Conservation (phyloP, 2,329 filamentous ascomycete genomes). For the Clarireedia hainanense region DNA sequence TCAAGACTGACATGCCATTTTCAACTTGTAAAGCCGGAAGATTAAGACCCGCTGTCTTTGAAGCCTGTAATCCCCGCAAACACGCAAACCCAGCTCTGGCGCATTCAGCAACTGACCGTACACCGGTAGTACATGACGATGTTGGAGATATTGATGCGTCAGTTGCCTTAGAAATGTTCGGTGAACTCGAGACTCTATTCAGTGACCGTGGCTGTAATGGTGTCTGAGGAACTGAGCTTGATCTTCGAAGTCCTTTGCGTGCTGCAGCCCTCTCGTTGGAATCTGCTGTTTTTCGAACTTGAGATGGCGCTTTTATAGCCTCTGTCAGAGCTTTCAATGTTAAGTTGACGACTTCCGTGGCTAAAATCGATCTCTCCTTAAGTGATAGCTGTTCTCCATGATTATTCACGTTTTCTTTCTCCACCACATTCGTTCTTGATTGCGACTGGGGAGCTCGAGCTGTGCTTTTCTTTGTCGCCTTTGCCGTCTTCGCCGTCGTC, state of each 20-base stretch:
- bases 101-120: conserved; percentile 47
- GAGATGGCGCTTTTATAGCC: conserved; percentile 44
- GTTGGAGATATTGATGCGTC: conserved; percentile 32
- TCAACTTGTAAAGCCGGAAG: conserved; percentile 63
- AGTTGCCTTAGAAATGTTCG: conserved; percentile 40
- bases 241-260: conserved; percentile 41
- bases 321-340: conserved; percentile 63
- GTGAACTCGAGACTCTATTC: conserved; percentile 53
- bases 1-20: conserved; percentile 61
- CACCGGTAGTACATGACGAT: conserved; percentile 25
- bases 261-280: conserved; percentile 33
- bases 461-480: conserved; percentile 4
- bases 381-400: conserved; percentile 36
- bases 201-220: conserved; percentile 54
- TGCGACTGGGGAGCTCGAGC: conserved; percentile 15
- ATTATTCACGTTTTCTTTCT: conserved; percentile 15
- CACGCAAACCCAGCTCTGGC: conserved; percentile 59
- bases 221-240: conserved; percentile 50
- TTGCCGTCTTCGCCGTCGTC: conserved; percentile 7
- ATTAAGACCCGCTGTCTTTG: conserved; percentile 41
- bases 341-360: conserved; percentile 65
- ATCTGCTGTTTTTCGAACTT: conserved; percentile 16
- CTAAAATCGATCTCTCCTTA: conserved; percentile 58
- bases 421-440: conserved; percentile 18
- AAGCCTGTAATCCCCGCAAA: conserved; percentile 48